These are phyloP conservation scores for Boletellus sp. DNA, from an alignment of 768 basidiomycete genomes.

Conservation along the genomic window DNA sequence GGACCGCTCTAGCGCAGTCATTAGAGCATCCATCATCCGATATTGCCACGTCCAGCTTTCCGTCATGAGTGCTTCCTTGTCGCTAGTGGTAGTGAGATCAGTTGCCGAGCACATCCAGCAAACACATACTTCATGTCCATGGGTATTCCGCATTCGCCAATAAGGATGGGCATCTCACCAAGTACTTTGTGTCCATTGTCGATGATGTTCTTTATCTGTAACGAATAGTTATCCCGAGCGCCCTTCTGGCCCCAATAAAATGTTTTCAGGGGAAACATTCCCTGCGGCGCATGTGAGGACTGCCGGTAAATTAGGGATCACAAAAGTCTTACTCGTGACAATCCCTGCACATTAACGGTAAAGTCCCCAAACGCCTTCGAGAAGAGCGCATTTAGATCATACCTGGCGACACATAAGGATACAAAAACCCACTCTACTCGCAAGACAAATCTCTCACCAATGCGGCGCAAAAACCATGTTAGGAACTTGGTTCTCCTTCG, in stretches of 20 bases:
- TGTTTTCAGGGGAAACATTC: conserved; percentile 75
- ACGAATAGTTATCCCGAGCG: conserved; percentile 73
- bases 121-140: conserved; percentile 91
- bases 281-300: conserved; percentile 43
- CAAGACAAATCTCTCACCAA: conserved; percentile 45
- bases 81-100: conserved; percentile 37
- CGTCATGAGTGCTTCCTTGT: conserved; percentile 63
- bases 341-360: conserved; percentile 88
- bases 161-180: conserved; percentile 78
- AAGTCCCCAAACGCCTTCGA: conserved; percentile 79
- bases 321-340: conserved; percentile 60
- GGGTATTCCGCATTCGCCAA: conserved; percentile 93
- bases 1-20: conserved; percentile 73
- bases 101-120: neutral
- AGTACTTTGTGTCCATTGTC: conserved; percentile 63
- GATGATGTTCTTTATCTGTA: conserved; percentile 80
- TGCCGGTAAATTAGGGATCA: neutral
- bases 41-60: conserved; percentile 80
- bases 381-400: conserved; percentile 89
- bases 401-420: conserved; percentile 46
- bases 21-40: conserved; percentile 93
- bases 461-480: conserved; percentile 74
- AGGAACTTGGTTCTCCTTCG: conserved; percentile 52
- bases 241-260: conserved; percentile 88
- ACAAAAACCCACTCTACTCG: neutral